phyloP scores from a whole-genome alignment of 83 land plant species.

The Picea abies region DNA sequence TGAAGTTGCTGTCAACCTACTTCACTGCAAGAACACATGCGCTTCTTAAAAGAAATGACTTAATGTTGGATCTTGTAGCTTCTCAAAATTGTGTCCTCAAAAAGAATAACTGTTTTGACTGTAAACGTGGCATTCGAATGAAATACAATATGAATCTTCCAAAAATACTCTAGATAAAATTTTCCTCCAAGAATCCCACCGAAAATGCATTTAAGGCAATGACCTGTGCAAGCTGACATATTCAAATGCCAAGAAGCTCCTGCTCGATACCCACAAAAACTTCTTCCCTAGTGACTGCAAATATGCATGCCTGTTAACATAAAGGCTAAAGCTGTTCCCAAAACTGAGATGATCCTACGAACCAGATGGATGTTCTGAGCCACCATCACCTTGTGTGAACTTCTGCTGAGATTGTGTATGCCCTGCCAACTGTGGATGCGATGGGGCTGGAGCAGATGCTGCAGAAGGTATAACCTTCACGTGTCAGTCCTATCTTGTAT shows the following conservation, averaged over 20 bases:
- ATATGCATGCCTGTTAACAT: background rate
- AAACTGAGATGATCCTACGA: slow-evolving; percentile 18
- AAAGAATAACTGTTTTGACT: background rate
- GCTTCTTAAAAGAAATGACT: background rate
- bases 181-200: background rate
- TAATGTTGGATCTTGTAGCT: slow-evolving; percentile 9
- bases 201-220: slow-evolving; percentile 8
- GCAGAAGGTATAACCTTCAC: slow-evolving; percentile 14
- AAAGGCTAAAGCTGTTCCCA: background rate
- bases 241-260: background rate
- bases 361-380: slow-evolving; percentile 66
- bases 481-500: slow-evolving; percentile 1
- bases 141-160: background rate
- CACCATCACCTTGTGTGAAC: slow-evolving; percentile 46
- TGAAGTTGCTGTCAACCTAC: background rate
- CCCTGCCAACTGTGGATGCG: slow-evolving; percentile 45
- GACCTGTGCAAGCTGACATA: background rate
- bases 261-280: background rate
- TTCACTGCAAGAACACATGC: background rate
- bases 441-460: slow-evolving; percentile 27
- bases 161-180: background rate
- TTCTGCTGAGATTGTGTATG: slow-evolving; percentile 47
- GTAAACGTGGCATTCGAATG: background rate
- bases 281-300: background rate
- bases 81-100: slow-evolving; percentile 4